Conservation (phyloP, 129 eudicot species). For the Apium graveolens region DNA sequence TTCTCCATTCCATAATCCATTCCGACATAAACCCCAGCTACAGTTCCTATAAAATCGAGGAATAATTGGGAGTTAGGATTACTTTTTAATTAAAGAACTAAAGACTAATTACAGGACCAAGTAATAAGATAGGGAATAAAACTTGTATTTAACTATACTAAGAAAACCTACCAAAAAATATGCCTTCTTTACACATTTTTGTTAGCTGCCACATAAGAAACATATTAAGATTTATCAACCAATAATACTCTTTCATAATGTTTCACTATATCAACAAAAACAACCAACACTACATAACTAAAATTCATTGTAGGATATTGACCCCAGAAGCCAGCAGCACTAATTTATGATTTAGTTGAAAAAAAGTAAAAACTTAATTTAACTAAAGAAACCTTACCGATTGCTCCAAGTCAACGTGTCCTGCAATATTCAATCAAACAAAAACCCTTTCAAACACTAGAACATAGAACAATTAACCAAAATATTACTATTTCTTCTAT, state of each 20-base stretch:
- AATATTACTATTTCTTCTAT: not conserved
- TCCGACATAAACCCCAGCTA: conserved; percentile 89
- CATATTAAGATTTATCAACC: conserved; percentile 17
- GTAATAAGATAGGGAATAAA: not conserved
- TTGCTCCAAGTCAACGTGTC: conserved; percentile 46
- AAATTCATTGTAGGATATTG: not conserved
- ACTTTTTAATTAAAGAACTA: not conserved
- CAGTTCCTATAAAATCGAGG: conserved; percentile 31
- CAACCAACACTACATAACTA: not conserved
- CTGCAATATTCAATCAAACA: conserved; percentile 38
- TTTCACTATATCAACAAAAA: not conserved
- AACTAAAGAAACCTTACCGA: conserved; percentile 44
- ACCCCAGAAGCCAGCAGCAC: not conserved
- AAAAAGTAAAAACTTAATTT: not conserved
- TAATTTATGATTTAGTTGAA: not conserved
- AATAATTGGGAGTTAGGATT: not conserved
- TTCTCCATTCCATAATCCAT: conserved; percentile 76
- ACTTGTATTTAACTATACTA: not conserved
- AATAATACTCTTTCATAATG: not conserved
- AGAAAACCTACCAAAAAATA: conserved; percentile 62
- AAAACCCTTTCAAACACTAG: conserved; percentile 1
- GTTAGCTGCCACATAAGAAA: conserved; percentile 47
- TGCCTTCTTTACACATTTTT: conserved; percentile 93
- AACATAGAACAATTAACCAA: not conserved
- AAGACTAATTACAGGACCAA: not conserved